Percentiles rank a stretch among this genome's conserved stretches.
Conservation (phyloP, 176 grass and related monocot genomes). For the Luzula sylvatica region DNA sequence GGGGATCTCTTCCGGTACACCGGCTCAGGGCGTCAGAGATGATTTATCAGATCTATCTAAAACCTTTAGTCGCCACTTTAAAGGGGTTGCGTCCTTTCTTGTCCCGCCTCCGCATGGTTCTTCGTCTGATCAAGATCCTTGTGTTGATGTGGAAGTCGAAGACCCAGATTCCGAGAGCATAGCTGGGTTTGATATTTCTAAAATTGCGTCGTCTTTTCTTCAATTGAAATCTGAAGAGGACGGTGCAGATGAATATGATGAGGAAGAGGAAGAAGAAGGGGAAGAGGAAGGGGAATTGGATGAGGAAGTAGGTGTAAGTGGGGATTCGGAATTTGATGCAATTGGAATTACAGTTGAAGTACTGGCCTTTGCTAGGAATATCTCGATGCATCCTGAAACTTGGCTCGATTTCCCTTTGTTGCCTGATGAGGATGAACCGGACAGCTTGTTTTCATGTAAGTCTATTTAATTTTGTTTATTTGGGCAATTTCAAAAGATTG, state of each 20-base stretch:
- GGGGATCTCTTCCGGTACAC: background rate
- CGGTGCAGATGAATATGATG: conserved; percentile 19
- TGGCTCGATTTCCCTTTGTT: conserved; percentile 92
- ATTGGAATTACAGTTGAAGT: conserved; percentile 85
- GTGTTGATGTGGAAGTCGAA: conserved; percentile 4
- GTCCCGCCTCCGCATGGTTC: conserved; percentile 52
- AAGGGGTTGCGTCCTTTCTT: conserved; percentile 83
- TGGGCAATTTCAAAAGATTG: background rate
- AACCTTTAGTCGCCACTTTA: conserved; percentile 68
- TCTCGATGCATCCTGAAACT: conserved; percentile 80
- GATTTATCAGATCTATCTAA: conserved; percentile 76
- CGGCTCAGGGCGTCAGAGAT: conserved; percentile 66
- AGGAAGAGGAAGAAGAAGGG: background rate
- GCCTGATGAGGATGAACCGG: conserved; percentile 64
- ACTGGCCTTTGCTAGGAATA: conserved; percentile 71
- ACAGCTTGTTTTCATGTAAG: conserved; percentile 62
- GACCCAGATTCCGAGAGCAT: conserved; percentile 25
- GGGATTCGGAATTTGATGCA: conserved; percentile 36
- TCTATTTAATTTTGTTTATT: conserved; percentile 7
- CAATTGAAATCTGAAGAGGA: conserved; percentile 47
- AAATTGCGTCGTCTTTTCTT: conserved; percentile 63
- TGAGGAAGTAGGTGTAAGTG: conserved; percentile 18
- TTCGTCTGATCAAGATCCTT: conserved; percentile 7
- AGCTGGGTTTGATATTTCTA: conserved; percentile 66
- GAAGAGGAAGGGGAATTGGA: background rate